A percentile compares a stretch with the other conserved stretches of the same genome.
Conservation (phyloP, 805 yeast species). For the Wickerhamomyces hampshirensis region DNA sequence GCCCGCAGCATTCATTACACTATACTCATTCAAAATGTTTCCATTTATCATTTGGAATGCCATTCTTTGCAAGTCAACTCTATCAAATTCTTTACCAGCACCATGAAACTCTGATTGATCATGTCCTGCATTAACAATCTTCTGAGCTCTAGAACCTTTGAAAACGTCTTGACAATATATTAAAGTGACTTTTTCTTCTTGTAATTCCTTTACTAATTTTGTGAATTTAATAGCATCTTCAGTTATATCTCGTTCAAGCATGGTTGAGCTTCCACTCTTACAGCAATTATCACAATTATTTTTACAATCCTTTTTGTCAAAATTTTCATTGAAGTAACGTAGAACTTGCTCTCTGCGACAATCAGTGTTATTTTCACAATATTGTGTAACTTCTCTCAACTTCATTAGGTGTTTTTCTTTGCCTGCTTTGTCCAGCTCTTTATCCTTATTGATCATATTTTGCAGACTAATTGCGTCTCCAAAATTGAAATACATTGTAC, state of each 20-base stretch:
- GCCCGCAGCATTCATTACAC: constrained; percentile 69
- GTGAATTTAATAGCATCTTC: constrained; percentile 54
- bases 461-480: constrained; percentile 76
- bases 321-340: constrained; percentile 84
- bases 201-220: constrained; percentile 50
- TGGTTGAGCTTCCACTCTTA: constrained; percentile 35
- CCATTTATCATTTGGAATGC: constrained; percentile 72
- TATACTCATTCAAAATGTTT: constrained; percentile 63
- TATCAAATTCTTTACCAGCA: constrained; percentile 56
- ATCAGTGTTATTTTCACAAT: constrained; percentile 86
- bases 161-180: constrained; percentile 79
- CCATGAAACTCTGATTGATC: constrained; percentile 63
- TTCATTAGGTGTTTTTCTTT: constrained; percentile 75
- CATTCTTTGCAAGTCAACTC: constrained; percentile 72
- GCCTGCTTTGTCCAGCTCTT: constrained; percentile 54
- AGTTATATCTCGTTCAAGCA: constrained; percentile 65
- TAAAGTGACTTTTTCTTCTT: constrained; percentile 61
- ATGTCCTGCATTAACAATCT: constrained; percentile 59
- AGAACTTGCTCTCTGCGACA: constrained; percentile 87
- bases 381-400: constrained; percentile 78
- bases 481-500: constrained; percentile 77
- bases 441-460: constrained; percentile 72
- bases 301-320: constrained; percentile 59
- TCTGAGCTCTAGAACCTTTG: constrained; percentile 64
- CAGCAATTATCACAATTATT: constrained; percentile 84